These are phyloP conservation scores for Melastoma candidum DNA, from an alignment of 441 rosid species.

Conservation along the genomic window DNA sequence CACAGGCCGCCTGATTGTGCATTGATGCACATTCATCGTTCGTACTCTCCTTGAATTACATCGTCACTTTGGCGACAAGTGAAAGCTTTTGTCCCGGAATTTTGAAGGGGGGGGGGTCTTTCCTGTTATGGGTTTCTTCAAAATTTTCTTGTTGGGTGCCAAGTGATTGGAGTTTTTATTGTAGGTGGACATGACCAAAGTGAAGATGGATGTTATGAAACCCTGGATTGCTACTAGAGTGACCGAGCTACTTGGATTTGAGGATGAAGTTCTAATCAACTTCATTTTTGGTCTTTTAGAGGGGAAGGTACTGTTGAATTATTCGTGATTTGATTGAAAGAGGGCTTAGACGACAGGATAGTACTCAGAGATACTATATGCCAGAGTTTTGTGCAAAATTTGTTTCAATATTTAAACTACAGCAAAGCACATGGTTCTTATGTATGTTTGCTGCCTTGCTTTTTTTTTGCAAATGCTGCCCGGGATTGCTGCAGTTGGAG, in stretches of 20 bases:
- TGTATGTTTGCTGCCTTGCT: too few relatives aligned
- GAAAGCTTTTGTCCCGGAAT: too few relatives aligned
- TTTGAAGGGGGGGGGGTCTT: too few relatives aligned
- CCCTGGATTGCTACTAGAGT: slow-evolving; percentile 97
- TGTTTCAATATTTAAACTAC: too few relatives aligned
- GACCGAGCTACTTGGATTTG: slow-evolving; percentile 93
- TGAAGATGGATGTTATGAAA: slow-evolving; percentile 87
- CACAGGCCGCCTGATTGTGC: too few relatives aligned
- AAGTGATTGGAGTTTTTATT: background rate
- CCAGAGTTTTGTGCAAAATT: too few relatives aligned
- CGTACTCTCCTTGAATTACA: too few relatives aligned
- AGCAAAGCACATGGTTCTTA: too few relatives aligned
- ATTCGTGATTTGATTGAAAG: background rate
- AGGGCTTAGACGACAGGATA: background rate
- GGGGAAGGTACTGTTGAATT: slow-evolving; percentile 45
- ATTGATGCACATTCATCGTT: too few relatives aligned
- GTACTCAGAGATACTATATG: background rate
- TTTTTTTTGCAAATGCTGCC: background rate
- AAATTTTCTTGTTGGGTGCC: background rate
- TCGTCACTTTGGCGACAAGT: too few relatives aligned
- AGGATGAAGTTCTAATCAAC: slow-evolving; percentile 96
- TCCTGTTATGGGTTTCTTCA: too few relatives aligned
- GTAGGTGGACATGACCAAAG: slow-evolving; percentile 81
- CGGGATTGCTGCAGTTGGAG: slow-evolving; percentile 2
- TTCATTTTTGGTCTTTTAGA: slow-evolving; percentile 91